Conservation (phyloP, 371 early-diverging fungal species). For the Batkoa obscura region DNA sequence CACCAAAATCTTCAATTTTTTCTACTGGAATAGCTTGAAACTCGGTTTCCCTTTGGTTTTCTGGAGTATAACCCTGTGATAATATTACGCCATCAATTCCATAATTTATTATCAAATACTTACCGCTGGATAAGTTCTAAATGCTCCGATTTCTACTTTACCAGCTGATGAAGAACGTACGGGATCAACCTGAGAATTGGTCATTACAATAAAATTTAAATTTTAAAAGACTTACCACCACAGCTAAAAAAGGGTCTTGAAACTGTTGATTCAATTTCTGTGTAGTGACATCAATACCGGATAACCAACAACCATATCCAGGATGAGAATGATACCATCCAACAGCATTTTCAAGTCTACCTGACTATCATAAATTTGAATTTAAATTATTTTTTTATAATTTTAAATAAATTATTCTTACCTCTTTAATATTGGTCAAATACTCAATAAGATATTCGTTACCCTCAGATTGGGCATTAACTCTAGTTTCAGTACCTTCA, state of each 20-base stretch:
- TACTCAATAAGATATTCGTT: conserved; percentile 96
- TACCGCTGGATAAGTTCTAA: conserved; percentile 72
- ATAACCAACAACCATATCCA: conserved; percentile 97
- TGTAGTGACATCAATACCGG: conserved; percentile 92
- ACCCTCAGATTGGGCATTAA: conserved; percentile 84
- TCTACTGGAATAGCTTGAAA: conserved; percentile 70
- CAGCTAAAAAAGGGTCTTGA: conserved; percentile 90
- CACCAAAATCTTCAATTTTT: conserved; percentile 96
- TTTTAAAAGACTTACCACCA: conserved; percentile 43
- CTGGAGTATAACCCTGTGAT: conserved; percentile 47
- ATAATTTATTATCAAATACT: not conserved
- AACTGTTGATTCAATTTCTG: conserved; percentile 88
- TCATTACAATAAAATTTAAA: not conserved
- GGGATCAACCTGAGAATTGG: conserved; percentile 65
- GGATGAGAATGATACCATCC: conserved; percentile 99
- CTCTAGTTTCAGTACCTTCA: conserved; percentile 96
- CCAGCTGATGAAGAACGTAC: conserved; percentile 90
- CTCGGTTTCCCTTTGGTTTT: conserved; percentile 49
- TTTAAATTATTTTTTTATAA: no score
- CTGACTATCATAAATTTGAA: conserved; percentile 29
- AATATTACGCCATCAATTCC: not conserved
- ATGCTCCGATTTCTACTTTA: conserved; percentile 94
- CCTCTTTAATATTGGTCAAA: conserved; percentile 61
- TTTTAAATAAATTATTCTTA: conserved; percentile 10
- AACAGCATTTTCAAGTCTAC: conserved; percentile 78